Base-by-base conservation (phyloP, 2,329 filamentous ascomycete genomes). In the Fusarium fujikuroi region DNA sequence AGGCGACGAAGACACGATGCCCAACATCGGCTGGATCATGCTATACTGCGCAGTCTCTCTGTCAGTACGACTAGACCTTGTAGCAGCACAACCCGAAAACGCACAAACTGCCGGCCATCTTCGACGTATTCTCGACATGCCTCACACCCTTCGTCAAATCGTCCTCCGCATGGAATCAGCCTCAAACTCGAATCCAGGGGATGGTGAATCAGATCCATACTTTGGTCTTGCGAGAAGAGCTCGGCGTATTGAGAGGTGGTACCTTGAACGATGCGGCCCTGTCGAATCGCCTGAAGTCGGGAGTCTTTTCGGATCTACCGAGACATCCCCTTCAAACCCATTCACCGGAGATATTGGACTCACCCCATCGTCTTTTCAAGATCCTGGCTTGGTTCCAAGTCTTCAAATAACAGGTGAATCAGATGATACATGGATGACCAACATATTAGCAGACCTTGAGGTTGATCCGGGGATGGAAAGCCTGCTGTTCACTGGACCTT, bases 1-100 rank as follows among this genome's bases (percentile, higher is more conserved):
- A 19, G 78, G 76, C 3, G 78, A 79, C 36, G 79, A 81, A 56
- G 68, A 72, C 2, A 63, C 66, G 3, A 74, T 81, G 40, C 75
- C 78, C 7, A 81, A 81, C 23, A 75, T 79, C 2, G 76, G 76
- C 16, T 81, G 80, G 80, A 75, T 81, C 37, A 79, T 77, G 66
- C 42, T 81, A 1, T 78, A 81, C 34, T 81, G 80, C 23, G 78
- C 76, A 6, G 69, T 80, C 0, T 80, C 79, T 0, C 54, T 81
- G 1, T 73, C 78, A 1, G 78, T 78, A 12, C 71, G 79, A 7
- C 71, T 81, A n/a, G 80, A 81, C 42, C 73, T 81, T 9, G 60
- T 81, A 4, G 79, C 79, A 1, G 73, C 75, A 6, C 75, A 79
- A 18, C 72, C 75, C 0, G 68, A 73, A 12, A 75, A 80, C 6